These are phyloP conservation scores for Leccinum broughii DNA, from an alignment of 768 basidiomycete genomes.

Conservation along the genomic window DNA sequence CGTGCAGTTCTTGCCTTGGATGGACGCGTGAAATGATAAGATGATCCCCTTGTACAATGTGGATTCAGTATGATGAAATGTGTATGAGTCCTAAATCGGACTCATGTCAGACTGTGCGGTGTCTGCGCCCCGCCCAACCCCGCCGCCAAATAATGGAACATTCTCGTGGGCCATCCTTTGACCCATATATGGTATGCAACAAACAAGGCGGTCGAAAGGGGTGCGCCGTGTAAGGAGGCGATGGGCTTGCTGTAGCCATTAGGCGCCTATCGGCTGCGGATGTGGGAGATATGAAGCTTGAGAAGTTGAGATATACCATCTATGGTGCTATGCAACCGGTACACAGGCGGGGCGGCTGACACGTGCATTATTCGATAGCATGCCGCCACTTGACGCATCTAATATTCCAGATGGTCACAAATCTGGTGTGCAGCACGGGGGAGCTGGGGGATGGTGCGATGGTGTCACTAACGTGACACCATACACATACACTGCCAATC, in stretches of 20 bases:
- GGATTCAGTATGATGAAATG: not conserved
- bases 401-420: not conserved
- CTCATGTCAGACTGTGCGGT: not conserved
- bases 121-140: not conserved
- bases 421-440: not conserved
- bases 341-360: not conserved
- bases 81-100: conserved; percentile 4
- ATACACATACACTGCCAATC: no score
- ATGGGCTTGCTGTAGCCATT: conserved; percentile 25
- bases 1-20: conserved; percentile 19
- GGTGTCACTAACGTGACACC: no score
- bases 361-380: not conserved
- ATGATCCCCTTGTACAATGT: not conserved
- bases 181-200: not conserved
- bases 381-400: not conserved
- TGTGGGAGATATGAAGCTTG: not conserved
- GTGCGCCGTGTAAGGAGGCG: not conserved
- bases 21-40: not conserved
- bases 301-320: not conserved
- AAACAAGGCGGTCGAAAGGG: conserved; percentile 6
- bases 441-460: not conserved
- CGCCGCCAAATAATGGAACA: conserved; percentile 8
- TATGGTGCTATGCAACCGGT: not conserved
- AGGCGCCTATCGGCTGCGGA: not conserved
- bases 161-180: not conserved